These are phyloP conservation scores for Nitzschia sp. DNA, from an alignment of 108 stramenopile species.

Conservation along the genomic window DNA sequence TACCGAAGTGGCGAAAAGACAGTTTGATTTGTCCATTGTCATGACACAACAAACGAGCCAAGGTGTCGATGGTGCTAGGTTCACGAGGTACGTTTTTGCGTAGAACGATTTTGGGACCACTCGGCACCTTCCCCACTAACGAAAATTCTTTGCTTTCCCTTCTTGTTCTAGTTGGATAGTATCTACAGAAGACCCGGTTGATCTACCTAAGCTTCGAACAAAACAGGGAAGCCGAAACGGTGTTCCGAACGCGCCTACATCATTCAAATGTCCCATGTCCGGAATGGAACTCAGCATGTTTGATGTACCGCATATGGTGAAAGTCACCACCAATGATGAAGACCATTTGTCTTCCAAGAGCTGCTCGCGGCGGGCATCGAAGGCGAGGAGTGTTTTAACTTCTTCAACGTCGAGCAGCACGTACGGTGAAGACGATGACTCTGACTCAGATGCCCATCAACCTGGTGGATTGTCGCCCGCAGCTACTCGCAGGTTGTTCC, in stretches of 20 bases:
- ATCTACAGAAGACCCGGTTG: neutral
- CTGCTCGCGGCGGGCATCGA: no score
- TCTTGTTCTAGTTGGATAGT: neutral
- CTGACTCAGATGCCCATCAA: neutral
- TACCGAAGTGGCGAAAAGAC: constrained; percentile 35
- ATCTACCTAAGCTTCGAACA: neutral
- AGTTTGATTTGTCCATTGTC: constrained; percentile 44
- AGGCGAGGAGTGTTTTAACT: neutral
- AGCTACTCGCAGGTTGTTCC: constrained; percentile 36
- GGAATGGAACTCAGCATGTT: neutral
- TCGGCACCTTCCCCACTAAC: neutral
- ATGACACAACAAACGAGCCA: constrained; percentile 13
- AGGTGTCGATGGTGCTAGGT: neutral
- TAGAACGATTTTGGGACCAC: neutral
- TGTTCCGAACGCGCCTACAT: neutral
- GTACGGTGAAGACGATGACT: neutral
- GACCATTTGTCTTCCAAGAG: no score
- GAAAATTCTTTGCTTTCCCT: neutral
- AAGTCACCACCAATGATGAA: no score
- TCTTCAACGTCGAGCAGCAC: neutral
- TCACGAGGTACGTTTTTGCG: neutral
- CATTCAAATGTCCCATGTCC: neutral
- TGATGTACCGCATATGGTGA: no score
- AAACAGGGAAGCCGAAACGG: neutral
- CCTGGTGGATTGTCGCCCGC: constrained; percentile 8